Evolutionary conservation across 2,329 filamentous ascomycete genomes (phyloP).

Genomic region (Sarocladiaceae sp.): DNA sequence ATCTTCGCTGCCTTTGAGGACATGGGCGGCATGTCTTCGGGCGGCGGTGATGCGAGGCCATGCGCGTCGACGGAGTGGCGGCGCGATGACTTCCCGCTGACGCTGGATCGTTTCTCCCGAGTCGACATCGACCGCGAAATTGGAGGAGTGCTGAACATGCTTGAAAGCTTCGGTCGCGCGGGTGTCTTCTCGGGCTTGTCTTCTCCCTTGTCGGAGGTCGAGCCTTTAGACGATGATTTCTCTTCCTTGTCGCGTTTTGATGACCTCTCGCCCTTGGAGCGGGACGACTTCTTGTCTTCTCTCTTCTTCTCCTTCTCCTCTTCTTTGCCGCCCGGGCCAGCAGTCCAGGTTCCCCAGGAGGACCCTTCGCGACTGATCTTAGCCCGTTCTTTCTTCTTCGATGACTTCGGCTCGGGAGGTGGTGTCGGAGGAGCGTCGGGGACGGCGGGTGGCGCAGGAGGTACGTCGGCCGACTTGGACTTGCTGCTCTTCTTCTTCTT

Average conservation of each 20-base stretch:
- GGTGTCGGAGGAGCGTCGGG: constrained; percentile 46
- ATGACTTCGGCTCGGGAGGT: constrained; percentile 52
- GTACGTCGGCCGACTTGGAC: constrained; percentile 10
- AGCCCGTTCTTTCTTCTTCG: constrained; percentile 67
- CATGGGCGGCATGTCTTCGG: constrained; percentile 62
- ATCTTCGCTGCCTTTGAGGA: constrained; percentile 75
- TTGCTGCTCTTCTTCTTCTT: constrained; percentile 32
- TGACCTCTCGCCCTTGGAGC: constrained; percentile 61
- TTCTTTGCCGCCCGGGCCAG: constrained; percentile 37
- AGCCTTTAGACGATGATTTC: constrained; percentile 61
- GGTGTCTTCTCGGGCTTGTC: constrained; percentile 41
- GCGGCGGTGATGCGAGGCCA: constrained; percentile 67
- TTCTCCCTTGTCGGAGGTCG: constrained; percentile 66
- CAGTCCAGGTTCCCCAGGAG: constrained; percentile 74
- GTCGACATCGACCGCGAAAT: constrained; percentile 66
- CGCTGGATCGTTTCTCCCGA: constrained; percentile 57
- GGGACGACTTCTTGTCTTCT: constrained; percentile 53
- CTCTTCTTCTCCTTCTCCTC: constrained; percentile 14
- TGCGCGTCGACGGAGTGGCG: constrained; percentile 64
- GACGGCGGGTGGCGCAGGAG: constrained; percentile 29
- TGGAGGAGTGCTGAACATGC: constrained; percentile 63
- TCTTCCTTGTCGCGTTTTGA: constrained; percentile 64
- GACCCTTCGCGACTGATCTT: constrained; percentile 68
- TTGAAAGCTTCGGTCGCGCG: constrained; percentile 47
- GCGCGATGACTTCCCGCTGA: constrained; percentile 56